Evolutionary conservation across 129 eudicot genomes (phyloP).

Genomic region (Solidago caesia): DNA sequence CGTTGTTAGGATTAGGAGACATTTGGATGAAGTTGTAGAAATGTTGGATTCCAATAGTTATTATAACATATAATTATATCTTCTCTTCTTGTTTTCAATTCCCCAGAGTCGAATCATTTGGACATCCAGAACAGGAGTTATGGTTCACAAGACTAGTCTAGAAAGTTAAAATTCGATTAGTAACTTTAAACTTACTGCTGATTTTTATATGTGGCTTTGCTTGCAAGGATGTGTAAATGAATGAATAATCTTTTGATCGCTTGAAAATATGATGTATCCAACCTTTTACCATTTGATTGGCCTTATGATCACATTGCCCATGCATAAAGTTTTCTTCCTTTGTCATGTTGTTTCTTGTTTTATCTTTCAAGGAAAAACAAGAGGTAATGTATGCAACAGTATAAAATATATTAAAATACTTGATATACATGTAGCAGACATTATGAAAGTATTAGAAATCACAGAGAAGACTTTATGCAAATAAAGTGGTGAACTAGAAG

Average conservation of each 20-base stretch:
- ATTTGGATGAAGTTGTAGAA: neutral
- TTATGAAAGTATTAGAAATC: neutral
- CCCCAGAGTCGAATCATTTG: neutral
- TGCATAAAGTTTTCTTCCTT: neutral
- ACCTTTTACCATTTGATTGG: constrained; percentile 7
- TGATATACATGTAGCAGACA: neutral
- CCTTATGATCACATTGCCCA: neutral
- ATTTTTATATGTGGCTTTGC: constrained; percentile 4
- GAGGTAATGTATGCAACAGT: neutral
- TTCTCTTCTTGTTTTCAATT: constrained; percentile 1
- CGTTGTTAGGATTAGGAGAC: neutral
- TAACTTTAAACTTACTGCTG: neutral
- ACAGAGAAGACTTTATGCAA: neutral
- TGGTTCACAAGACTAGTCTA: neutral
- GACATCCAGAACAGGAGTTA: neutral
- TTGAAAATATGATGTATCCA: neutral
- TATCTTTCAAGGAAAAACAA: neutral
- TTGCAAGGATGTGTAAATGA: neutral
- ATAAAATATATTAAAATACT: neutral
- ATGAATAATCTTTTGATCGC: neutral
- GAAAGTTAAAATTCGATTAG: neutral
- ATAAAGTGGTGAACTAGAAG: neutral
- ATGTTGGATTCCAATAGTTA: constrained; percentile 2
- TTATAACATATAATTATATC: neutral
- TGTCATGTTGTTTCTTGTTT: neutral